Base-by-base conservation (phyloP, 164 flowering plant genomes). In the Vitis labrusca region DNA sequence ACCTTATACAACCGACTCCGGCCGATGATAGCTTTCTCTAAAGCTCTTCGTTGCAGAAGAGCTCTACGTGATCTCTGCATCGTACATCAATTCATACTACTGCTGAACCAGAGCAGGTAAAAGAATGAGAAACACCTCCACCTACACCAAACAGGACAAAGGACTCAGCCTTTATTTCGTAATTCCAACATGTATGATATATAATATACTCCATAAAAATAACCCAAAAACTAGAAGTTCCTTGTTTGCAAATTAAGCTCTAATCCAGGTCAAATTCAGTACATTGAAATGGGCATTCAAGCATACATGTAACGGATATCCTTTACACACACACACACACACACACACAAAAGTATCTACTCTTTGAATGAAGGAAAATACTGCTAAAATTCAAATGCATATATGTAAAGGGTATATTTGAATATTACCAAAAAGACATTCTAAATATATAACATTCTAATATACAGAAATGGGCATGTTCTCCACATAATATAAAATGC, bases 41-140 rank as follows among this genome's bases (percentile, higher is more conserved):
- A 78, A 81, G 88, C 97, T 84, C 91, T 85, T 78, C 93, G 80
- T 47, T 83, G 83, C 69, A 87, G 93, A 90, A 91, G 87, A 88
- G 93, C 90, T 86, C 78, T 88, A 55, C 89, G 88, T 69, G 99
- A 90, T 80, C 93, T 86, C 85, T 93, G 99, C 99, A 95, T 95
- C 59, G 84, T 85, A 74, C 95, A 91, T 89, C 87, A 90, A 86
- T 84, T 81, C 77, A 49, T 74, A 60, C 70, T 55, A 63, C 67
- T 15, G 58, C 66, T 10, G 32, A 47, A 63, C 23, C 19, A 8
- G 12, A 52, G 50, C 23, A 62, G 53, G 2, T 16, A 50, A 48
- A 10, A 1, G 9, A 63, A 64, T 2, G 52, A 57, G 52, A 13
- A 44, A 52, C 9, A 51, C 30, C 68, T 32, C 44, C 44, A 32